These are phyloP conservation scores for Mimosa pudica DNA, from an alignment of 306 rosid genomes.

Conservation along the genomic window DNA sequence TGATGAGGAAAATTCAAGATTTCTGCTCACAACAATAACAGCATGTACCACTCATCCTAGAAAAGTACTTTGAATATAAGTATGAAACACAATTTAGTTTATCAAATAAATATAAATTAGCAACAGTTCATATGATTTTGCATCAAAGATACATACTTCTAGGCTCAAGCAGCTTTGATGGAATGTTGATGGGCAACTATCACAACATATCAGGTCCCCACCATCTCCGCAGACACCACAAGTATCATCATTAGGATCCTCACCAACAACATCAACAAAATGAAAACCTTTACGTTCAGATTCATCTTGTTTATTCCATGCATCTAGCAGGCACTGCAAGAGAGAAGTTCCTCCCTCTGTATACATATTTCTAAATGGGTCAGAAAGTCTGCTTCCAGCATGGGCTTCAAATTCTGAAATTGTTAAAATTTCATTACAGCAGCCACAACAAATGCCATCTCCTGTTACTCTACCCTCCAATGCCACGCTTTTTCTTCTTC, in stretches of 20 bases:
- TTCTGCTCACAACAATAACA: background rate
- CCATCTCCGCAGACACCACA: constrained; percentile 99
- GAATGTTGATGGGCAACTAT: constrained; percentile 95
- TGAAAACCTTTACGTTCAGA: constrained; percentile 62
- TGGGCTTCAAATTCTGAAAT: constrained; percentile 71
- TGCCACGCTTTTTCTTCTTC: constrained; percentile 40
- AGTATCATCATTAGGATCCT: constrained; percentile 95
- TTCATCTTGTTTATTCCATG: constrained; percentile 87
- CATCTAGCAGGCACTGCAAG: constrained; percentile 81
- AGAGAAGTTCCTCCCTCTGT: constrained; percentile 69
- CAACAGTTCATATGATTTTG: background rate
- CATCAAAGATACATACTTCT: constrained; percentile 52
- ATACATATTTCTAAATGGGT: constrained; percentile 64
- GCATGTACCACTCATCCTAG: background rate
- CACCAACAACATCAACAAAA: constrained; percentile 69
- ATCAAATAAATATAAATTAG: constrained; percentile 18
- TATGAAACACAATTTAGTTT: background rate
- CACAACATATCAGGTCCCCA: constrained; percentile 93
- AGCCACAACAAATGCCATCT: constrained; percentile 84
- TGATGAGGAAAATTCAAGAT: background rate
- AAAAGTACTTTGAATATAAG: constrained; percentile 11
- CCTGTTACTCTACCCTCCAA: constrained; percentile 69
- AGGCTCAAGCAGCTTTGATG: constrained; percentile 89
- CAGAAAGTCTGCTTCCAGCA: constrained; percentile 58
- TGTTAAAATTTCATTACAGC: constrained; percentile 65